Conservation (phyloP, 2,329 filamentous ascomycete genomes). For the Neoscytalidium dimidiatum region DNA sequence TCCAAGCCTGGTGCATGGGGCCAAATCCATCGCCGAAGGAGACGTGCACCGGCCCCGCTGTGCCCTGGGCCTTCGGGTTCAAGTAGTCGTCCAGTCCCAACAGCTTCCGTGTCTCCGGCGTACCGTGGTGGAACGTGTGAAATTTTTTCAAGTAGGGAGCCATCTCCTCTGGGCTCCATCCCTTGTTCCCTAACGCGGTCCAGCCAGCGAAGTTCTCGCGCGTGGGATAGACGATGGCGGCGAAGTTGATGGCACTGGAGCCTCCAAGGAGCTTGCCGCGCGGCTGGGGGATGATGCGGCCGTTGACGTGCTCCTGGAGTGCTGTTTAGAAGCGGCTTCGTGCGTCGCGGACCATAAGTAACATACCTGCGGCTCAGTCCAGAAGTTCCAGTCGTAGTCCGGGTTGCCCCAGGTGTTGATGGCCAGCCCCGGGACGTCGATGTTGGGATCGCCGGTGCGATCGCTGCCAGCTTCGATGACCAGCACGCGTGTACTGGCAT, state of each 20-base stretch:
- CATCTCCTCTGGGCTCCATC: too few relatives aligned
- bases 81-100: too few relatives aligned
- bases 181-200: too few relatives aligned
- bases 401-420: conserved; percentile 28
- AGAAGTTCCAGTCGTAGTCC: conserved; percentile 34
- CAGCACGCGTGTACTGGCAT: conserved; percentile 24
- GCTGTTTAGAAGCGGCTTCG: too few relatives aligned
- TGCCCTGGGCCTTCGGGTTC: too few relatives aligned
- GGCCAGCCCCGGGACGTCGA: conserved; percentile 30
- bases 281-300: conserved; percentile 28
- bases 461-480: conserved; percentile 27
- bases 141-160: too few relatives aligned
- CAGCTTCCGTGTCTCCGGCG: too few relatives aligned
- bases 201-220: too few relatives aligned
- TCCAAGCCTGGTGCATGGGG: conserved; percentile 26
- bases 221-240: conserved; percentile 26
- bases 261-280: conserved; percentile 40
- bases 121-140: too few relatives aligned
- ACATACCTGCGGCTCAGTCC: conserved; percentile 32
- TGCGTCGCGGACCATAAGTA: too few relatives aligned
- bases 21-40: too few relatives aligned
- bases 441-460: conserved; percentile 29
- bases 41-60: too few relatives aligned
- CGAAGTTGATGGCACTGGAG: conserved; percentile 33
- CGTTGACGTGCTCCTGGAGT: conserved; percentile 7